phyloP scores from a whole-genome alignment of 805 yeast species.

The Wickerhamiella lipophila region DNA sequence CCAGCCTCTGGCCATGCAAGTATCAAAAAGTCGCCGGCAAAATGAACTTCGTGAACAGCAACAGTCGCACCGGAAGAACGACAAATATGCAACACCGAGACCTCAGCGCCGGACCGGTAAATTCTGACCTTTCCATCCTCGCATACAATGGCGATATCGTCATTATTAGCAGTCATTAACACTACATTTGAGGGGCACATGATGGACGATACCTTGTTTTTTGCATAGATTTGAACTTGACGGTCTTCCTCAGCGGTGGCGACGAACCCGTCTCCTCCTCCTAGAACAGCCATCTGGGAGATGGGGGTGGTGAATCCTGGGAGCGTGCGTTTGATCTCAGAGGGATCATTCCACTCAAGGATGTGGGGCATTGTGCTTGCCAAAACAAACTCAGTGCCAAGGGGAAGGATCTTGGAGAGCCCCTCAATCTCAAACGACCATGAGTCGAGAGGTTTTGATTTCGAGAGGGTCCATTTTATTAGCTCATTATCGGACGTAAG shows the following conservation, averaged over 20 bases:
- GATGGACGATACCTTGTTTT: conserved; percentile 41
- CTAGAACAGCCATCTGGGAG: conserved; percentile 34
- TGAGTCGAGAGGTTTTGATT: conserved; percentile 31
- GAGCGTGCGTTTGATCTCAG: conserved; percentile 35
- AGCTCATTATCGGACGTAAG: conserved; percentile 27
- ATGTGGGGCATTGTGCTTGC: conserved; percentile 58
- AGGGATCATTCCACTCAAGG: conserved; percentile 25
- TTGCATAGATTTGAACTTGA: conserved; percentile 57
- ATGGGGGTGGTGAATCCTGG: conserved; percentile 73
- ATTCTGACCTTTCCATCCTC: conserved; percentile 61
- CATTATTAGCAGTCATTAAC: conserved; percentile 26
- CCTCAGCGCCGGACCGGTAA: conserved; percentile 43
- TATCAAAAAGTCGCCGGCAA: conserved; percentile 15
- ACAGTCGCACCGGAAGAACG: conserved; percentile 12
- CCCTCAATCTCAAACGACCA: conserved; percentile 3
- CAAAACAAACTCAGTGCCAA: conserved; percentile 31
- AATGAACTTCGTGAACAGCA: conserved; percentile 12
- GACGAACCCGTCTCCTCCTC: conserved; percentile 37
- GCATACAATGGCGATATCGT: conserved; percentile 42
- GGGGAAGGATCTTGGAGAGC: background rate
- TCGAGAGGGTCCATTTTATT: conserved; percentile 45
- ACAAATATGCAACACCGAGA: conserved; percentile 11
- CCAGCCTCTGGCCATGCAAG: conserved; percentile 28
- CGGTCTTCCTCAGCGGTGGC: conserved; percentile 73
- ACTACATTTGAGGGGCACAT: conserved; percentile 56